These are phyloP conservation scores for Vitis riparia DNA, from an alignment of 164 flowering plant species.

Conservation along the genomic window DNA sequence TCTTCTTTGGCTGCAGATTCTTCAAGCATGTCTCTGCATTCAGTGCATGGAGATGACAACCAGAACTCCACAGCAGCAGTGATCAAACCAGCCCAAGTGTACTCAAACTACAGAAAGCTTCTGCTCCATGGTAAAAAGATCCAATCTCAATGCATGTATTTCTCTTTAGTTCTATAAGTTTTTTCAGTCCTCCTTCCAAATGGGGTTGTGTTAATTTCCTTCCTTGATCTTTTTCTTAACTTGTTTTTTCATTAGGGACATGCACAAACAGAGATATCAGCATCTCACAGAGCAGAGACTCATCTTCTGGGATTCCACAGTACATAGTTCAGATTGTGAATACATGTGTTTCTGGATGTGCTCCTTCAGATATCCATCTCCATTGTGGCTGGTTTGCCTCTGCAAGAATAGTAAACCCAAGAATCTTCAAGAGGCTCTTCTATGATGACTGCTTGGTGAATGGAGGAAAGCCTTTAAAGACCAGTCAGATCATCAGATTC, in stretches of 20 bases:
- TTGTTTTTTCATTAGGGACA: constrained; percentile 17
- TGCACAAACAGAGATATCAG: constrained; percentile 60
- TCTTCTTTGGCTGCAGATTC: constrained; percentile 7
- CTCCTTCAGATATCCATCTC: constrained; percentile 59
- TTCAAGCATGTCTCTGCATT: constrained; percentile 11
- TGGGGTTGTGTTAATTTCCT: background rate
- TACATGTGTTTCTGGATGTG: constrained; percentile 54
- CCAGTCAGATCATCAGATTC: constrained; percentile 46
- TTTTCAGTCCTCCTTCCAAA: background rate
- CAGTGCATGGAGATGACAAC: constrained; percentile 15
- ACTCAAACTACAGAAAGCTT: constrained; percentile 31
- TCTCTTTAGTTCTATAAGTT: background rate
- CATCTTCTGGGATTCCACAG: constrained; percentile 60
- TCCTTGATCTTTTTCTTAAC: background rate
- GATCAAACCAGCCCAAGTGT: background rate
- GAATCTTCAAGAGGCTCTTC: constrained; percentile 53
- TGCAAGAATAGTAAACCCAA: constrained; percentile 56
- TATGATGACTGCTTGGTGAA: constrained; percentile 73
- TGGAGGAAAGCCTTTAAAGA: constrained; percentile 47
- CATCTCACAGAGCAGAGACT: constrained; percentile 58
- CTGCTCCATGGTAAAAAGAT: constrained; percentile 26
- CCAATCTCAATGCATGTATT: background rate
- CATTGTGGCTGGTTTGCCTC: constrained; percentile 80
- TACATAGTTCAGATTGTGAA: constrained; percentile 60
- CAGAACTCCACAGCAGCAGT: background rate